A percentile compares a stretch with the other conserved stretches of the same genome.
Evolutionary conservation across 2,329 filamentous ascomycete species (phyloP).

Genomic region (Immersiporthe knoxdaviesiana): DNA sequence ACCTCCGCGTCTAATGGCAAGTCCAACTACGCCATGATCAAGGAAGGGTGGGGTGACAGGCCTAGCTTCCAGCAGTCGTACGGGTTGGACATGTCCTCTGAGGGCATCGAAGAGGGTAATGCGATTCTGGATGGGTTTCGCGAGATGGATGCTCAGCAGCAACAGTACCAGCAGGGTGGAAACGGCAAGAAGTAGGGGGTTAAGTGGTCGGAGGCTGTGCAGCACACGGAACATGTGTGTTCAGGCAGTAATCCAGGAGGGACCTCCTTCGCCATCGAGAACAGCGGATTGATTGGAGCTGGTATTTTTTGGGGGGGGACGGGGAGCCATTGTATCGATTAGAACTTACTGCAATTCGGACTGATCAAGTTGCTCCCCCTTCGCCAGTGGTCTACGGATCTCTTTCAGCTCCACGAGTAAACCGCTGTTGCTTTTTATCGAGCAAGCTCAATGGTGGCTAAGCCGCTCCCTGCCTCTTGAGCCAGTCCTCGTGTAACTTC

Average conservation of each 20-base stretch:
- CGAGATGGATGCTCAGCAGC: neutral
- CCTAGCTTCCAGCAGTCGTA: conserved; percentile 14
- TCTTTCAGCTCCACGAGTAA: neutral
- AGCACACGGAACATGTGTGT: neutral
- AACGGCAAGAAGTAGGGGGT: neutral
- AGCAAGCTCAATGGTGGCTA: conserved; percentile 5
- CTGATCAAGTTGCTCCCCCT: neutral
- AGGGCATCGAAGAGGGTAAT: conserved; percentile 17
- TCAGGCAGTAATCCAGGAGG: neutral
- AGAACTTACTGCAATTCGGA: neutral
- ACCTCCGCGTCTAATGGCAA: too few relatives aligned
- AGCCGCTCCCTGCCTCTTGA: conserved; percentile 27
- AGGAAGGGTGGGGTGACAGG: conserved; percentile 11
- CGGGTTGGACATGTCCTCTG: conserved; percentile 15
- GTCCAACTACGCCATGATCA: conserved; percentile 17
- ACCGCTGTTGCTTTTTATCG: neutral
- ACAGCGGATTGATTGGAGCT: neutral
- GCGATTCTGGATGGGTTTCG: conserved; percentile 11
- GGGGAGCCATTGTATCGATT: neutral
- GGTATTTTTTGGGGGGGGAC: too few relatives aligned
- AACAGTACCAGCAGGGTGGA: neutral
- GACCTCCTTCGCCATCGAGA: neutral
- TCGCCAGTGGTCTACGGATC: neutral
- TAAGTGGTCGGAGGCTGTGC: neutral
- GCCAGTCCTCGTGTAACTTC: conserved; percentile 64